Percentiles rank a stretch among this genome's conserved stretches.
Evolutionary conservation across 805 yeast species (phyloP).

Genomic region (Wickerhamomyces mucosus): DNA sequence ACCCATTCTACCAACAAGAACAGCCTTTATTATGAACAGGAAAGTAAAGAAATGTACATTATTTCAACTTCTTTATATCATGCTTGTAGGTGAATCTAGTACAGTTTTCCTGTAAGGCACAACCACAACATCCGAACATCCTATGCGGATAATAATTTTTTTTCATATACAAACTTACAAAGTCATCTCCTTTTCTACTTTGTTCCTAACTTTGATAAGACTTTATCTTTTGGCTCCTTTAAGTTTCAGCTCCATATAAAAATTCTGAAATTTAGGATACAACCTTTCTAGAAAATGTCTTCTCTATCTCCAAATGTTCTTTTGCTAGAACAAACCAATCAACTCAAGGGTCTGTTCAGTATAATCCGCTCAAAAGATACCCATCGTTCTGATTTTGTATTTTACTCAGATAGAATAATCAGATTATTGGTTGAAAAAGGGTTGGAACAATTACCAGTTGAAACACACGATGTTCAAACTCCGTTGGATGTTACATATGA

Average conservation of each 20-base stretch:
- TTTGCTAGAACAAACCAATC: constrained; percentile 81
- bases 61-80: neutral
- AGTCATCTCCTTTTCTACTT: too few species aligned
- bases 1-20: constrained; percentile 44
- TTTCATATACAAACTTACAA: too few species aligned
- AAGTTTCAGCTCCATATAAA: too few species aligned
- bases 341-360: constrained; percentile 76
- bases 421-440: constrained; percentile 93
- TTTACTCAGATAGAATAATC: constrained; percentile 91
- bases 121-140: neutral
- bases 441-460: constrained; percentile 87
- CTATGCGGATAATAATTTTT: constrained; percentile 1
- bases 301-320: constrained; percentile 41
- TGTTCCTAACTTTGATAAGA: too few species aligned
- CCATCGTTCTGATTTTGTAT: constrained; percentile 84
- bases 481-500: constrained; percentile 63
- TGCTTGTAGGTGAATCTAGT: neutral
- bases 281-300: too few species aligned
- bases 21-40: neutral
- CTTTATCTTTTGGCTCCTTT: too few species aligned
- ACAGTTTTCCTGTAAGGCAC: neutral
- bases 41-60: constrained; percentile 2
- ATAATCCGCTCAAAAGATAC: constrained; percentile 81
- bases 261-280: too few species aligned
- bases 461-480: constrained; percentile 54